These are phyloP conservation scores for Oryza officinalis DNA, from an alignment of 176 grass and related monocot species.

Conservation along the genomic window DNA sequence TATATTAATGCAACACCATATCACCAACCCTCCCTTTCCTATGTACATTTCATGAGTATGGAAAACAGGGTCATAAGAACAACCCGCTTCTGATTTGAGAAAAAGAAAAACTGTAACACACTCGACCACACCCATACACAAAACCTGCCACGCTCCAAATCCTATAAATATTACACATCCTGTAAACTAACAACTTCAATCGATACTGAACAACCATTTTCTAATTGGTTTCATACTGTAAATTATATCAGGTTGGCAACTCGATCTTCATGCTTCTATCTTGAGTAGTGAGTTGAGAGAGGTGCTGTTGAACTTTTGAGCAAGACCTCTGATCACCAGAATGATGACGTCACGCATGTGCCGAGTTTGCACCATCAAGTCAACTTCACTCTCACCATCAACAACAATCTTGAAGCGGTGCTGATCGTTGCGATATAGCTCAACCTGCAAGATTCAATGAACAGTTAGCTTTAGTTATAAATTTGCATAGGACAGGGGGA, in stretches of 20 bases:
- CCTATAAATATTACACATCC: constrained; percentile 45
- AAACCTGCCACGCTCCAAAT: constrained; percentile 33
- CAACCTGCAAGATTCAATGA: constrained; percentile 61
- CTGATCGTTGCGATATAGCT: constrained; percentile 78
- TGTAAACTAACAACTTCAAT: constrained; percentile 21
- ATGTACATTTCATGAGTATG: constrained; percentile 45
- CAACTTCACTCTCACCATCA: constrained; percentile 68
- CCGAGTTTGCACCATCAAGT: constrained; percentile 84
- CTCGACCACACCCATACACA: constrained; percentile 9
- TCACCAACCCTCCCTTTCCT: constrained; percentile 18
- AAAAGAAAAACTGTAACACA: background rate
- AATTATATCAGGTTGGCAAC: background rate
- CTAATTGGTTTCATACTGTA: constrained; percentile 6
- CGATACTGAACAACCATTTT: background rate
- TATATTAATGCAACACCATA: constrained; percentile 26
- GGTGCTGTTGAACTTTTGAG: constrained; percentile 94
- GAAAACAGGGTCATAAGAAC: background rate
- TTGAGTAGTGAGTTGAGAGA: constrained; percentile 91
- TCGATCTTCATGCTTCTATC: constrained; percentile 59
- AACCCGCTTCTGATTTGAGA: constrained; percentile 22
- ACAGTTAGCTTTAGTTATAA: background rate
- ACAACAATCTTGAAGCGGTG: constrained; percentile 93
- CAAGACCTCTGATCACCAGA: constrained; percentile 82
- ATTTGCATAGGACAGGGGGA: background rate
- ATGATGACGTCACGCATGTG: constrained; percentile 76